Conservation (phyloP, 345 rosid species). For the Eucalyptus rudis region DNA sequence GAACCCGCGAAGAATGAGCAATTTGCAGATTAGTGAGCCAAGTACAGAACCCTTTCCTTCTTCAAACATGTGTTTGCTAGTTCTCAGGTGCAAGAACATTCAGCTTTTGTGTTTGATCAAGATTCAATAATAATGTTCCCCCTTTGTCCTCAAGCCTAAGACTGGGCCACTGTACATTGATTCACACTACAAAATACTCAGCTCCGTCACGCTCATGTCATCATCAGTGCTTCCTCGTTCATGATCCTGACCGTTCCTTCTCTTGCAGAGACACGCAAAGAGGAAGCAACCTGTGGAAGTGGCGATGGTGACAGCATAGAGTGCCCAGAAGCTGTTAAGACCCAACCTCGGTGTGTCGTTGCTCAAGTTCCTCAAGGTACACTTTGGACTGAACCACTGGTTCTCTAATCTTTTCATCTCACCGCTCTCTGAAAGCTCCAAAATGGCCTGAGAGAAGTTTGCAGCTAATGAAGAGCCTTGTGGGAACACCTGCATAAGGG, state of each 20-base stretch:
- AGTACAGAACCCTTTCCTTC: not conserved
- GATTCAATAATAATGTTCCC: not conserved
- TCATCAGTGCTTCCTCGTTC: not conserved
- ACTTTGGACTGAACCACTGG: conserved; percentile 12
- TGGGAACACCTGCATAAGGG: conserved; percentile 23
- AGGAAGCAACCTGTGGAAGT: conserved; percentile 26
- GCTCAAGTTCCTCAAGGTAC: not conserved
- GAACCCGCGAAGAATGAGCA: not conserved
- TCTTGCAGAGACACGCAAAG: not conserved
- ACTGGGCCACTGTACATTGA: not conserved
- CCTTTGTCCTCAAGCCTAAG: not conserved
- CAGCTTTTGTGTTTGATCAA: not conserved
- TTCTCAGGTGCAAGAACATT: not conserved
- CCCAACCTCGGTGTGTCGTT: conserved; percentile 6
- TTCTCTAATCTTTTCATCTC: conserved; percentile 4
- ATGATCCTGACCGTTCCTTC: not conserved
- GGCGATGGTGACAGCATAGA: conserved; percentile 12
- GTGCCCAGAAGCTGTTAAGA: conserved; percentile 32
- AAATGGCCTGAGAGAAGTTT: conserved; percentile 34
- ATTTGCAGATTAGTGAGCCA: not conserved
- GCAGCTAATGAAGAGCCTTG: conserved; percentile 27
- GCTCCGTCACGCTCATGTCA: not conserved
- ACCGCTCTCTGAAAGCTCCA: conserved; percentile 26
- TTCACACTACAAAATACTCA: not conserved
- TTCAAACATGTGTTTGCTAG: not conserved